Evolutionary conservation across 257 asterid species (phyloP), one percentile per base, ranked within the genome.

Genomic region (Nicotiana attenuata): DNA sequence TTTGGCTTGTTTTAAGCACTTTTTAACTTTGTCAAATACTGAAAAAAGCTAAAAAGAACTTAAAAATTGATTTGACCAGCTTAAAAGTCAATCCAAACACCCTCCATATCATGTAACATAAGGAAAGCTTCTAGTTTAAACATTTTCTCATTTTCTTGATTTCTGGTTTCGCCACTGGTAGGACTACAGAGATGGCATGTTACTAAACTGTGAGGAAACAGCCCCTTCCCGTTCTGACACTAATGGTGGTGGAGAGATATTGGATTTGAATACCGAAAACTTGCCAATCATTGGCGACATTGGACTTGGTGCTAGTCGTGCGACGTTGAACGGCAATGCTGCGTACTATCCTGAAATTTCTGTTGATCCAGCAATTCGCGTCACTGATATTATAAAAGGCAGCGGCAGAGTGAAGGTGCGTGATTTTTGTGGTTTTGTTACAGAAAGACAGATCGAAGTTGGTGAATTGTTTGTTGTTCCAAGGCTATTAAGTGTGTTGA

Each of bases 291-390:
- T 94, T 2, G 97, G 94, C 1, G 95, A 90, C 71, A 92, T 90
- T 33, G 95, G 97, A 11, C 90, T 92, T 2, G 93, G 97, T 10
- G 97, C 97, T 1, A 97, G 89, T 78, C 97, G 89, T 20, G 98
- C 90, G 31, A 87, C 91, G 82, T 86, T 93, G 5, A 64, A 85
- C 10, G 98, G 97, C 19, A 85, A 77, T 31, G 92, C 97, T 3
- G 91, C 91, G 97, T 94, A 95, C 71, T 93, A 97, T 41, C 98
- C 98, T 0, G 97, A 97, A 9, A 91, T 93, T 88, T 92, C 98
- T 7, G 88, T 95, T 55, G 97, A 94, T 87, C 91, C 97, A 1
- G 98, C 98, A 13, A 65, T 90, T 80, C 97, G 91, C 89, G 98
- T 92, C 13, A 94, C 98, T 9, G 91, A 91, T 85, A 87, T 94